Evolutionary conservation across 352 stramenopile species (phyloP).

Genomic region (Phytophthora macrochlamydospora): DNA sequence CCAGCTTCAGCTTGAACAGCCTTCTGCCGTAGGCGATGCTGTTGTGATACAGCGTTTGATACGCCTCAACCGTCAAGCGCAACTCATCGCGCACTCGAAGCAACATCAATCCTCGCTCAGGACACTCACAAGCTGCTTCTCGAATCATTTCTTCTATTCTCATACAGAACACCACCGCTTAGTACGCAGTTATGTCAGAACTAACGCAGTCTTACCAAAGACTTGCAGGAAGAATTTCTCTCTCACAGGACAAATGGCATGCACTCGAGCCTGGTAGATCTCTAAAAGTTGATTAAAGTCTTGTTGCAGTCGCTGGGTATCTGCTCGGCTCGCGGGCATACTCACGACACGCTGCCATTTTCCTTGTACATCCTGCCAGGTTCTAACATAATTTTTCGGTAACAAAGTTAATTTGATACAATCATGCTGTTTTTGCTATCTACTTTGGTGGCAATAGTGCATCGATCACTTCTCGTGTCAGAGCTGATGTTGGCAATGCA

Average conservation of each 20-base stretch:
- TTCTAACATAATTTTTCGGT: slow-evolving; percentile 32
- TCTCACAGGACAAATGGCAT: slow-evolving; percentile 70
- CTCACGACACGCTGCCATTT: slow-evolving; percentile 80
- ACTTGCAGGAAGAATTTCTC: slow-evolving; percentile 79
- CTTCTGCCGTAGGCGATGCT: slow-evolving; percentile 80
- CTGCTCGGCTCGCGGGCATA: slow-evolving; percentile 44
- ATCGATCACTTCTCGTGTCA: slow-evolving; percentile 67
- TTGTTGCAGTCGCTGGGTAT: slow-evolving; percentile 57
- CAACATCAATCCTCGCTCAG: slow-evolving; percentile 76
- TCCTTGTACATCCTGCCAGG: slow-evolving; percentile 52
- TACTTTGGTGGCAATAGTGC: slow-evolving; percentile 77
- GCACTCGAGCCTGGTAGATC: slow-evolving; percentile 56
- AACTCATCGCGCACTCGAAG: slow-evolving; percentile 79
- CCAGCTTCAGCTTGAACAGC: slow-evolving; percentile 67
- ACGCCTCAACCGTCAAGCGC: slow-evolving; percentile 68
- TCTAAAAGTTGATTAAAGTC: slow-evolving; percentile 50
- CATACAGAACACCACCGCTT: background rate
- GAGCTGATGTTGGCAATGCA: slow-evolving; percentile 5
- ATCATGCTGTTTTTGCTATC: background rate
- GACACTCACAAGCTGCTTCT: slow-evolving; percentile 72
- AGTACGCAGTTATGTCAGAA: too few relatives aligned
- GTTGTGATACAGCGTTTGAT: slow-evolving; percentile 82
- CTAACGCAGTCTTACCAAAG: slow-evolving; percentile 42
- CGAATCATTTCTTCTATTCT: slow-evolving; percentile 75
- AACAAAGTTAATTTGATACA: background rate